phyloP scores from a whole-genome alignment of 2,329 filamentous ascomycete genomes.

The Esteya vermicola region DNA sequence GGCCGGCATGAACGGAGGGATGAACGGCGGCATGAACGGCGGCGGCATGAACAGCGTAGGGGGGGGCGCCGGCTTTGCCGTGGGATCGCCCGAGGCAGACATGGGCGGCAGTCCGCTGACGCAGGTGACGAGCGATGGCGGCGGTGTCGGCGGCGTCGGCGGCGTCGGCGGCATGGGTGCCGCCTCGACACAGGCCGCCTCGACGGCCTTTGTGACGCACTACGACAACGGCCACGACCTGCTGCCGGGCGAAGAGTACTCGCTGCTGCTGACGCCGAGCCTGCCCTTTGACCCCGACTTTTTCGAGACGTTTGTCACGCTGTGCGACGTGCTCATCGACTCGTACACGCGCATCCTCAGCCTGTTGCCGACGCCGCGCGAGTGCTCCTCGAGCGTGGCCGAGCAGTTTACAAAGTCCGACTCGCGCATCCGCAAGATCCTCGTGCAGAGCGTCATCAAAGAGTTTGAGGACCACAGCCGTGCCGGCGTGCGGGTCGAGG shows the following conservation, averaged over 20 bases:
- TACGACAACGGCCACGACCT: conserved; percentile 51
- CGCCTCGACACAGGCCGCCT: conserved; percentile 15
- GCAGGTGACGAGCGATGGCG: conserved; percentile 8
- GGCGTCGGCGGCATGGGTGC: conserved; percentile 15
- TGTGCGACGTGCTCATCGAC: conserved; percentile 92
- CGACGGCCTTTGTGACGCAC: conserved; percentile 20
- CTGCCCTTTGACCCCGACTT: conserved; percentile 96
- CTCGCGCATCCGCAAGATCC: conserved; percentile 70
- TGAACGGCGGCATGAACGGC: not conserved
- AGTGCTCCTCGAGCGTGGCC: conserved; percentile 55
- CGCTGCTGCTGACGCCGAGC: conserved; percentile 75
- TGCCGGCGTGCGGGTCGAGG: conserved; percentile 58
- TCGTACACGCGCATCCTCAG: conserved; percentile 68
- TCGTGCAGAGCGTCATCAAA: conserved; percentile 72
- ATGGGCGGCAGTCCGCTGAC: conserved; percentile 31
- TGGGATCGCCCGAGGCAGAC: conserved; percentile 13
- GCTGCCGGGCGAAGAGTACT: conserved; percentile 74
- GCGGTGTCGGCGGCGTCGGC: conserved; percentile 14
- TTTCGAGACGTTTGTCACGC: conserved; percentile 86
- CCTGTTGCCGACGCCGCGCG: conserved; percentile 60
- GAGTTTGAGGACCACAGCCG: conserved; percentile 88
- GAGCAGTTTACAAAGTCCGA: conserved; percentile 89
- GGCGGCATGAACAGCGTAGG: conserved; percentile 2
- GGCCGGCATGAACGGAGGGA: conserved; percentile 3
- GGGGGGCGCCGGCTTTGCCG: conserved; percentile 13